A percentile compares a stretch with the other conserved stretches of the same genome.
phyloP scores from a whole-genome alignment of 768 basidiomycete genomes.

The Leucogyrophana mollusca region DNA sequence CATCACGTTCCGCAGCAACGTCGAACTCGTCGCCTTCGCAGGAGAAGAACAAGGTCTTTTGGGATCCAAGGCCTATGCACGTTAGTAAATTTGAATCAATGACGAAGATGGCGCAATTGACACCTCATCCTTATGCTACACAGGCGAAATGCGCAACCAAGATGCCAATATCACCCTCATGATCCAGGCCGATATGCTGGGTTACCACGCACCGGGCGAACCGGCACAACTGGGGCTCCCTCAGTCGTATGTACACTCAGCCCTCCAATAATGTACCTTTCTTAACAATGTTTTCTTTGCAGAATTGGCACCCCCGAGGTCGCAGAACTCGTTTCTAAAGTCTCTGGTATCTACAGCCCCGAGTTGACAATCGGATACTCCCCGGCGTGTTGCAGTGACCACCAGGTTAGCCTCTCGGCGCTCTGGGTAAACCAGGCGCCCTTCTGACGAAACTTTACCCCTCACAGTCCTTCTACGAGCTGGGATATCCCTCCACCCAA shows the following conservation, averaged over 20 bases:
- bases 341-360: conserved; percentile 79
- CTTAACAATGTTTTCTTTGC: not conserved
- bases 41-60: conserved; percentile 90
- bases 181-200: conserved; percentile 93
- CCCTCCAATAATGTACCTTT: not conserved
- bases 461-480: conserved; percentile 69
- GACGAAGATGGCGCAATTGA: not conserved
- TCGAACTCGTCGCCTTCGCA: conserved; percentile 81
- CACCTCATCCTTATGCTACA: not conserved
- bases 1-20: conserved; percentile 70
- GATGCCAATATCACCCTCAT: conserved; percentile 75
- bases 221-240: conserved; percentile 84
- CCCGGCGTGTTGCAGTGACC: conserved; percentile 87
- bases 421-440: not conserved
- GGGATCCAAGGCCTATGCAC: conserved; percentile 77
- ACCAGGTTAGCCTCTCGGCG: conserved; percentile 51
- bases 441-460: not conserved
- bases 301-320: conserved; percentile 83
- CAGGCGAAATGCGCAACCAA: conserved; percentile 56
- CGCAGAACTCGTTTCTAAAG: conserved; percentile 67
- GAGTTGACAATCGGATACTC: conserved; percentile 72
- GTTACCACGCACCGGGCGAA: conserved; percentile 76
- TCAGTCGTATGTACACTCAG: conserved; percentile 43
- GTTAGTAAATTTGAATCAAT: conserved; percentile 42
- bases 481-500: conserved; percentile 84